phyloP scores from a whole-genome alignment of 208 protist genomes.

The Trypanosoma vivax region DNA sequence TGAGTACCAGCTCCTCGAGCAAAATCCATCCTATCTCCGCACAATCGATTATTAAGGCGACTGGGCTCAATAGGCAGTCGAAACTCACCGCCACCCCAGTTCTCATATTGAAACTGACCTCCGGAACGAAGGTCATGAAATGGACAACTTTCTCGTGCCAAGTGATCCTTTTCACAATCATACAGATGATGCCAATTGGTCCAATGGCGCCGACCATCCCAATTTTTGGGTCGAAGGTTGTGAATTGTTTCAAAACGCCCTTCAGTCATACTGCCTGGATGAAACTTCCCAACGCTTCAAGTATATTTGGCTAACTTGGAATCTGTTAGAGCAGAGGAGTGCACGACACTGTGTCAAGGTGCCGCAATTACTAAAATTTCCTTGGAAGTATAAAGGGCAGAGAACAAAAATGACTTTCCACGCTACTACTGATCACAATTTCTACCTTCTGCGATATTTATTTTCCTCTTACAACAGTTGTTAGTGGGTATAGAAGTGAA shows the following conservation, averaged over 20 bases:
- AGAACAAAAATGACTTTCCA: too few relatives aligned
- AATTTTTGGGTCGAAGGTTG: conserved; percentile 88
- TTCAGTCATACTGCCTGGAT: conserved; percentile 59
- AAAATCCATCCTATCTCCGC: conserved; percentile 84
- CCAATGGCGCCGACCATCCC: conserved; percentile 86
- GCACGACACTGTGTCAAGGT: too few relatives aligned
- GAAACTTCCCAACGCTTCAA: too few relatives aligned
- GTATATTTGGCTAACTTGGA: too few relatives aligned
- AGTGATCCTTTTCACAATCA: conserved; percentile 83
- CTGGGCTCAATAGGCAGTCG: conserved; percentile 40
- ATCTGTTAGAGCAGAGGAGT: too few relatives aligned
- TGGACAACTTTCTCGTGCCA: conserved; percentile 77
- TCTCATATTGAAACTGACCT: conserved; percentile 88
- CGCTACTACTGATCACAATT: too few relatives aligned
- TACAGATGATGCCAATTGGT: conserved; percentile 89
- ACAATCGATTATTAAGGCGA: conserved; percentile 43
- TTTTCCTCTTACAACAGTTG: too few relatives aligned
- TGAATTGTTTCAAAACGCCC: conserved; percentile 84
- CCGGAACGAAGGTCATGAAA: conserved; percentile 86
- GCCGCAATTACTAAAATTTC: too few relatives aligned
- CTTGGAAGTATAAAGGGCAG: too few relatives aligned
- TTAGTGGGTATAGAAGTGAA: too few relatives aligned
- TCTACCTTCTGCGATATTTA: too few relatives aligned
- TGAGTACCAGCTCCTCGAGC: conserved; percentile 45
- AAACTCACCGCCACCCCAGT: conserved; percentile 53